phyloP scores from a whole-genome alignment of 2,329 filamentous ascomycete species.

The Ascosphaera aggregata region DNA sequence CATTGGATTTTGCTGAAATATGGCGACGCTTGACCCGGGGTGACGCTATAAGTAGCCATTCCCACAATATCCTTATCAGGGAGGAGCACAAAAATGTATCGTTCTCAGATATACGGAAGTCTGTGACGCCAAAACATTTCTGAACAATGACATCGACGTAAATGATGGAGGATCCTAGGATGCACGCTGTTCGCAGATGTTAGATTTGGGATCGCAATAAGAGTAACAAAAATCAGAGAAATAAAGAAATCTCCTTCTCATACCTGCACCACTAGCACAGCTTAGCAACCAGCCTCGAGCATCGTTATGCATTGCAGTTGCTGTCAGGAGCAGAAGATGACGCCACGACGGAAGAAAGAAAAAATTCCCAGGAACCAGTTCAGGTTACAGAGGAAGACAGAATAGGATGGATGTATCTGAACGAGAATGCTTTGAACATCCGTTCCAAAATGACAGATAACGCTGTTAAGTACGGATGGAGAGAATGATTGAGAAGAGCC shows the following conservation, averaged over 20 bases:
- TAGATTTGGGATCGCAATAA: neutral
- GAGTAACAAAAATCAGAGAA: conserved; percentile 1
- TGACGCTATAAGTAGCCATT: conserved; percentile 93
- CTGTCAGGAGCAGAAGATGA: no score
- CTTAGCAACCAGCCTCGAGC: conserved; percentile 84
- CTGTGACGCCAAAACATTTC: conserved; percentile 44
- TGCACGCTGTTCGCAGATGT: conserved; percentile 18
- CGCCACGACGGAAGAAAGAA: conserved; percentile 4
- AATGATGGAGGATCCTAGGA: conserved; percentile 61
- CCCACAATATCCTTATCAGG: conserved; percentile 90
- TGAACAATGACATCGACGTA: conserved; percentile 63
- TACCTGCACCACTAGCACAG: conserved; percentile 55
- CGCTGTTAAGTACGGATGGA: no score
- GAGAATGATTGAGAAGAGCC: no score
- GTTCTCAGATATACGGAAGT: conserved; percentile 76
- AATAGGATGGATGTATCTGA: no score
- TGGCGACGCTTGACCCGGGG: conserved; percentile 79
- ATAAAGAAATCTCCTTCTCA: conserved; percentile 8
- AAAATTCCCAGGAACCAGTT: neutral
- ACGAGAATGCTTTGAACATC: no score
- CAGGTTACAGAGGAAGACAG: neutral
- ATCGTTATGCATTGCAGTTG: conserved; percentile 41
- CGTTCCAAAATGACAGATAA: no score
- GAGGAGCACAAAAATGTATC: conserved; percentile 72
- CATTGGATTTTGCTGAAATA: conserved; percentile 99